Evolutionary conservation across 2,329 filamentous ascomycete genomes (phyloP).

Genomic region (Amylocarpus encephaloides): DNA sequence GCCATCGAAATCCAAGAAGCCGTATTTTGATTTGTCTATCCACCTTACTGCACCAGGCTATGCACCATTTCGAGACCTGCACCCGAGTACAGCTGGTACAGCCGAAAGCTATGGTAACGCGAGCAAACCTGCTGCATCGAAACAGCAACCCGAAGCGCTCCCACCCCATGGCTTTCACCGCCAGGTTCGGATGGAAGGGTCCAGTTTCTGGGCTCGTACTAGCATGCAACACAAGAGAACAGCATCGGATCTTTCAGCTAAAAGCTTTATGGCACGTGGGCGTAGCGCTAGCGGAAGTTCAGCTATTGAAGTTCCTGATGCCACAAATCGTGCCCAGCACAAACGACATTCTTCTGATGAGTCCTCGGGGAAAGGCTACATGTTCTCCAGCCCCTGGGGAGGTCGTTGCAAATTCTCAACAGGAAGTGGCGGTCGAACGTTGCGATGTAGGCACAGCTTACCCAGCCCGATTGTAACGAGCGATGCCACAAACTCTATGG

Average conservation of each 20-base stretch:
- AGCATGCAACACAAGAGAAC: conserved; percentile 23
- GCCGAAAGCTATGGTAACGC: background rate
- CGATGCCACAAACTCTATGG: conserved; percentile 9
- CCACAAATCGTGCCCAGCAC: background rate
- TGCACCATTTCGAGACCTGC: conserved; percentile 23
- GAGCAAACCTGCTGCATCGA: background rate
- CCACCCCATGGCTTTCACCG: conserved; percentile 39
- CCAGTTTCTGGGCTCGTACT: conserved; percentile 23
- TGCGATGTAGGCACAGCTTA: conserved; percentile 70
- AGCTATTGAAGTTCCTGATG: conserved; percentile 1
- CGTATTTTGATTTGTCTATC: conserved; percentile 30
- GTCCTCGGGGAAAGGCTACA: conserved; percentile 50
- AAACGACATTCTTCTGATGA: conserved; percentile 8
- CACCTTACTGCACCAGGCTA: conserved; percentile 31
- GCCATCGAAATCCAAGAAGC: conserved; percentile 33
- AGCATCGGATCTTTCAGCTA: conserved; percentile 21
- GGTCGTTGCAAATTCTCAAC: conserved; percentile 81
- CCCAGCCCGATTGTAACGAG: conserved; percentile 36
- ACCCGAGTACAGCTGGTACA: background rate
- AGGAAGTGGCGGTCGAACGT: conserved; percentile 64
- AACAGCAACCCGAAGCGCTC: background rate
- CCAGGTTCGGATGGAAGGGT: conserved; percentile 47
- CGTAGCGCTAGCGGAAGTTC: conserved; percentile 17
- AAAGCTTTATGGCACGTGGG: conserved; percentile 8
- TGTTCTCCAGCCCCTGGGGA: conserved; percentile 81